Base-by-base conservation (phyloP, 192 early-diverging fungal genomes). In the Rhizoclosmatium sp. region DNA sequence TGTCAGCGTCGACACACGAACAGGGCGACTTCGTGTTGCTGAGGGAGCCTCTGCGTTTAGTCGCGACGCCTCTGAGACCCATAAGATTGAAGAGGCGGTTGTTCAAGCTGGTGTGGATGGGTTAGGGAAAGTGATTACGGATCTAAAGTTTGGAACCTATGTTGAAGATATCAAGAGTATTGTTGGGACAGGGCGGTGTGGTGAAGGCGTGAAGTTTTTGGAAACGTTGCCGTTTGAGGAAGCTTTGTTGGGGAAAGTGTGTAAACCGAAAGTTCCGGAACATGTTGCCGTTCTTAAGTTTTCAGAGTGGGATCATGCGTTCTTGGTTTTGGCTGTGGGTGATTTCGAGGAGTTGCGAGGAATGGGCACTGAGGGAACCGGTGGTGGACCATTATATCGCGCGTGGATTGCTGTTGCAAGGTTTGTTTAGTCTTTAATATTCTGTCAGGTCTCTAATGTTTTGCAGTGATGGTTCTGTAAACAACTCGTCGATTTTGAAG, bases 351-450 rank as follows among this genome's bases (percentile, higher is more conserved):
- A 75, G 45, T 44, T 62, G 58, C 40, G 70, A 71, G 51, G 31
- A 46, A 64, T 42, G 42, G 49, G 39, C 10, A 21, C 3, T 3
- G 1, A 60, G 42, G 49, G 39, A 56, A 21, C 3, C 4, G 1
- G 12, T 14, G 72, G 9, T 40, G 72, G 45, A 59, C 59, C 72
- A 5, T 7, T 62, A 10, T 64, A 75, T 40, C 7, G 59, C 10
- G 61, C 61, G 9, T 75, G 72, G 72, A 45, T 75, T 21, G 59
- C 62, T 16, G 14, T 75, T 4, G 46, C n/a, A 21, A 45, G 72
- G 72, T 75, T 44, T 23, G 72, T 49, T 10, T 42, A 14, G 16
- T 69, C 12, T 16, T 69, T 21, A 69, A 69, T 47, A 47, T 69
- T 47, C 46, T 14, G 42, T 69, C 19, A 48, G 31, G 31, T 19